These are phyloP conservation scores for Aspergillus arachidicola DNA, from an alignment of 2,329 filamentous ascomycete species.

Conservation along the genomic window DNA sequence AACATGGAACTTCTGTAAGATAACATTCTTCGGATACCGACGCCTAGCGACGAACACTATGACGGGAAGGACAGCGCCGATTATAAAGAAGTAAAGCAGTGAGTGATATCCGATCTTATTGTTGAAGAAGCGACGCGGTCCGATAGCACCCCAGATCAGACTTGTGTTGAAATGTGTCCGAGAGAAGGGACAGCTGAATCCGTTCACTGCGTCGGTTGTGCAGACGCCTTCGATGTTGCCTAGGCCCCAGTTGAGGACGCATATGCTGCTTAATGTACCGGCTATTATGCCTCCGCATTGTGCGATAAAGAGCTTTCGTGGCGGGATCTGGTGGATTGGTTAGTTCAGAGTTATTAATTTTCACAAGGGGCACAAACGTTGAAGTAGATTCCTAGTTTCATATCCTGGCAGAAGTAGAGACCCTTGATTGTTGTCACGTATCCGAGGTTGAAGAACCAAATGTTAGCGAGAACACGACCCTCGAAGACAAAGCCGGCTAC, in stretches of 20 bases:
- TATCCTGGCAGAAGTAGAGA: constrained; percentile 30
- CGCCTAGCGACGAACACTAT: neutral
- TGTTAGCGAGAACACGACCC: constrained; percentile 36
- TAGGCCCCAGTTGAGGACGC: constrained; percentile 50
- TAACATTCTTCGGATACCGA: neutral
- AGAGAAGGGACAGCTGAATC: constrained; percentile 58
- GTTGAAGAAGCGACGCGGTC: constrained; percentile 67
- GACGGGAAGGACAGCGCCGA: constrained; percentile 52
- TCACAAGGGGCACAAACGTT: constrained; percentile 12
- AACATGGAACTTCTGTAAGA: constrained; percentile 11
- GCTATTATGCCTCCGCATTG: constrained; percentile 53
- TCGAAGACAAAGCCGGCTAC: constrained; percentile 34
- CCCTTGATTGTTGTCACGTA: constrained; percentile 20
- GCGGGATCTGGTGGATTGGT: constrained; percentile 34
- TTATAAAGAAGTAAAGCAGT: constrained; percentile 69
- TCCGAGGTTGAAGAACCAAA: constrained; percentile 29
- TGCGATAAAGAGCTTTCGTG: constrained; percentile 50
- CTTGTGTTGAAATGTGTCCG: constrained; percentile 67
- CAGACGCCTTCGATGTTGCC: constrained; percentile 48
- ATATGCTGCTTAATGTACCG: constrained; percentile 47
- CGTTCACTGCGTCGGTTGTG: constrained; percentile 58
- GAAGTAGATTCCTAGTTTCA: constrained; percentile 32
- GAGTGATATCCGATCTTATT: constrained; percentile 60
- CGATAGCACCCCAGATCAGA: constrained; percentile 71
- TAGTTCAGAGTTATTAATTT: constrained; percentile 26